These are phyloP conservation scores for Micractinium sp. DNA, from an alignment of 139 green algal species.

Conservation along the genomic window DNA sequence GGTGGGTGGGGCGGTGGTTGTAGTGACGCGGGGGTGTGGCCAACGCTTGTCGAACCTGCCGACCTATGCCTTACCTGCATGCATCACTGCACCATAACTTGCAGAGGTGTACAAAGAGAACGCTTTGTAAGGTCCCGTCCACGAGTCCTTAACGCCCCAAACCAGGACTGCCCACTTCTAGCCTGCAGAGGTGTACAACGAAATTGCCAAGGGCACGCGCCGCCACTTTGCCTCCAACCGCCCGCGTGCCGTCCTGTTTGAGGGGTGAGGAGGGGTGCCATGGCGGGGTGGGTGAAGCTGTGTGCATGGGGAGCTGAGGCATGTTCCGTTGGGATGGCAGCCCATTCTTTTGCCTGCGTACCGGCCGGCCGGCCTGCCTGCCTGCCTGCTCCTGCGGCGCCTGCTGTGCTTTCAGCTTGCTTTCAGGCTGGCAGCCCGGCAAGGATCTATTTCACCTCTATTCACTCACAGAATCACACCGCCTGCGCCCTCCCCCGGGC, in stretches of 20 bases:
- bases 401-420: not conserved
- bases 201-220: conserved; percentile 70
- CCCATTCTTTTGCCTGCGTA: too few species aligned
- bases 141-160: too few species aligned
- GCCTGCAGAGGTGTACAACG: conserved; percentile 74
- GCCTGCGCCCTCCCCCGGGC: too few species aligned
- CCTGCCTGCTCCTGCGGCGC: not conserved
- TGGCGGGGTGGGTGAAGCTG: not conserved
- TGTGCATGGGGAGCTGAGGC: too few species aligned
- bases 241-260: conserved; percentile 88
- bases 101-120: too few species aligned
- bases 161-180: not conserved
- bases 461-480: not conserved
- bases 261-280: conserved; percentile 53
- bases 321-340: too few species aligned
- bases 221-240: conserved; percentile 59
- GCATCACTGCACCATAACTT: too few species aligned
- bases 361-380: not conserved
- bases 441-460: not conserved
- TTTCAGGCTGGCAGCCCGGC: not conserved
- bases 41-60: too few species aligned
- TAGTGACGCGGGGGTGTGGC: not conserved
- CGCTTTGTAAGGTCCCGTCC: not conserved
- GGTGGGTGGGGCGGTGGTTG: not conserved
- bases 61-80: too few species aligned